Percentiles rank a stretch among this genome's conserved stretches.
These are phyloP conservation scores for Fomitopsis serialis DNA, from an alignment of 768 basidiomycete genomes.

Conservation along the genomic window DNA sequence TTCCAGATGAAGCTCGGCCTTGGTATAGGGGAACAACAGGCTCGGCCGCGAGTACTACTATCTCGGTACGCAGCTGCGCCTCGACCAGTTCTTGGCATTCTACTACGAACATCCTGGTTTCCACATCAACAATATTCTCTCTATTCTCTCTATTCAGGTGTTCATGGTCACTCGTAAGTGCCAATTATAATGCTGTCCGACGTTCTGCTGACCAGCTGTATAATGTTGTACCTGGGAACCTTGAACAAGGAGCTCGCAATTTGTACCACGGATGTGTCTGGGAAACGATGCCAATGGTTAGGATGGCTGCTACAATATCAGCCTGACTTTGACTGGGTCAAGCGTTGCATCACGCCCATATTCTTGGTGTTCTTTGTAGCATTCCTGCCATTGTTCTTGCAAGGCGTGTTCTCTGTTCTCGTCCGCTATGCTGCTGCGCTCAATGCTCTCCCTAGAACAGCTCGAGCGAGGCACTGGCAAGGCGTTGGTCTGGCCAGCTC, in stretches of 20 bases:
- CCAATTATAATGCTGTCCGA: neutral
- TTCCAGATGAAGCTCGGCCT: conserved; percentile 99
- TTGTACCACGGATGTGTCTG: conserved; percentile 78
- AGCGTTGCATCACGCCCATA: conserved; percentile 93
- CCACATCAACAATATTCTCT: conserved; percentile 99
- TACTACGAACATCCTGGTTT: conserved; percentile 99
- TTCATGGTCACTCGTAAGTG: conserved; percentile 92
- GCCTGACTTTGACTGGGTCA: conserved; percentile 98
- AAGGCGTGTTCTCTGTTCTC: conserved; percentile 52
- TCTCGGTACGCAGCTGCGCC: conserved; percentile 93
- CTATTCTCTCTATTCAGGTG: conserved; percentile 95
- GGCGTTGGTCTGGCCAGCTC: conserved; percentile 93
- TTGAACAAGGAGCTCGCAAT: conserved; percentile 90
- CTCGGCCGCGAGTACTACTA: conserved; percentile 99
- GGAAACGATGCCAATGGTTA: conserved; percentile 80
- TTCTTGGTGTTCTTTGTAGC: conserved; percentile 99
- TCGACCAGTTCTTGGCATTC: conserved; percentile 98
- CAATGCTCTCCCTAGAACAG: conserved; percentile 53
- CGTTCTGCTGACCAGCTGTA: conserved; percentile 2
- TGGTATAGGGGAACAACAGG: conserved; percentile 99
- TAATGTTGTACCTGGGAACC: conserved; percentile 92
- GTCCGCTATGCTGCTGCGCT: conserved; percentile 4
- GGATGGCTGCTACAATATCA: conserved; percentile 91
- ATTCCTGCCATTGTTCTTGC: conserved; percentile 92
- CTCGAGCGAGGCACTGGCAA: conserved; percentile 95